Conservation (phyloP, 805 yeast species). For the Zygoascus tannicola region DNA sequence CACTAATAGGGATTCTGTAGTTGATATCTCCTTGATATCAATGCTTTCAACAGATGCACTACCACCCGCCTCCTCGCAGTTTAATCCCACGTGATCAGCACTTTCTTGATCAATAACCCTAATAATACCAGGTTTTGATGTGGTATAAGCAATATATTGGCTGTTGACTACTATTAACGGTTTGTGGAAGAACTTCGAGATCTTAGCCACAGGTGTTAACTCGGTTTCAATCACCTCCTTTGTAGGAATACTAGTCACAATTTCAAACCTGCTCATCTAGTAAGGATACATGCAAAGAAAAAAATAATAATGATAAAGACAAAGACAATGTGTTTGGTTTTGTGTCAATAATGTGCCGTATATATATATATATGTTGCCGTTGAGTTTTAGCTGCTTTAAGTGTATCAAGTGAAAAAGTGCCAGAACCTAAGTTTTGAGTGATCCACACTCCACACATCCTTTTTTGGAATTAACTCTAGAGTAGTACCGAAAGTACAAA, state of each 20-base stretch:
- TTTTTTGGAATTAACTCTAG: too few relatives aligned
- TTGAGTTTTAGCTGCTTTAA: too few relatives aligned
- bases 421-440: too few relatives aligned
- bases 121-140: conserved; percentile 15
- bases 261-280: not conserved
- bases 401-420: too few relatives aligned
- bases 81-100: conserved; percentile 13
- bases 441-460: too few relatives aligned
- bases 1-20: not conserved
- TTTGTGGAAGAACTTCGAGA: conserved; percentile 8
- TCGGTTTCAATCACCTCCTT: not conserved
- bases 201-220: conserved; percentile 15
- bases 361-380: too few relatives aligned
- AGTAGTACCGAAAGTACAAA: too few relatives aligned
- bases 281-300: not conserved
- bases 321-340: too few relatives aligned
- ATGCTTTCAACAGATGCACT: not conserved
- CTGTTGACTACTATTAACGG: conserved; percentile 13
- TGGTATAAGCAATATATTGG: conserved; percentile 15
- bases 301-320: too few relatives aligned
- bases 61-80: conserved; percentile 4
- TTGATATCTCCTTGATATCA: not conserved
- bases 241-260: not conserved
- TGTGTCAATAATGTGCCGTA: too few relatives aligned
- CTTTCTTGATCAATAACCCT: conserved; percentile 18